Evolutionary conservation across 164 flowering plant genomes (phyloP), one percentile per base, ranked within the genome.

Genomic region (Litsea cubeba): DNA sequence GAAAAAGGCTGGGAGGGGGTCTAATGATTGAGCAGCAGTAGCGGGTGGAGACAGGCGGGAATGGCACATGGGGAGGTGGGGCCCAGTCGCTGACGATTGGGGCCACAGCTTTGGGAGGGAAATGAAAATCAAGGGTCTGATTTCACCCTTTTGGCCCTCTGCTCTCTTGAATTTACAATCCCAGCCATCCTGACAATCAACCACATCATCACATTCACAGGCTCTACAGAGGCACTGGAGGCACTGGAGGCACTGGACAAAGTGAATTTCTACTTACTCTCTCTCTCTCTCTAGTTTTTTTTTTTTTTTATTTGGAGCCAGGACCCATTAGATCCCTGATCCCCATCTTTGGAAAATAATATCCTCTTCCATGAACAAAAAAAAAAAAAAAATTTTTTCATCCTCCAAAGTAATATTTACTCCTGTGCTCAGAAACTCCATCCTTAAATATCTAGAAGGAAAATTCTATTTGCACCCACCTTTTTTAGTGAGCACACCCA

Each of bases 11-110:
- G 69, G 68, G 76, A 63, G 66, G 66, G 66, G 28, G 72, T 74
- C 87, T 84, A 93, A 88, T 88, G 78, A 92, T 88, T 88, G 94
- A 89, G 93, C 79, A 89, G 90, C 88, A 87, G 90, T 87, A 87
- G 93, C 88, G 89, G 97, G 97, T 93, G 94, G 72, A 90, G 94
- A 88, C 93, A 90, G 94, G 85, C 82, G 66, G 60, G 60, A 78
- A 84, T 84, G 85, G 89, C 96, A 91, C 97, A 91, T 91, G 96
- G 87, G 87, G 86, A 67, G 73, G 85, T 79, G 87, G 93, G 88
- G 18, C 75, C 92, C 83, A 74, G 64, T 4, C 3, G 32, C 70
- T 73, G 75, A 65, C 63, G n/a, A 17, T 25, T 2, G 67, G 30
- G 54, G 40, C 75, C 68, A 50, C 40, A 20, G 69, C 28, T 3